Percentiles rank a stretch among this genome's conserved stretches.
Evolutionary conservation across 176 grass and related monocot species (phyloP).

Genomic region (Hyparrhenia diplandra): DNA sequence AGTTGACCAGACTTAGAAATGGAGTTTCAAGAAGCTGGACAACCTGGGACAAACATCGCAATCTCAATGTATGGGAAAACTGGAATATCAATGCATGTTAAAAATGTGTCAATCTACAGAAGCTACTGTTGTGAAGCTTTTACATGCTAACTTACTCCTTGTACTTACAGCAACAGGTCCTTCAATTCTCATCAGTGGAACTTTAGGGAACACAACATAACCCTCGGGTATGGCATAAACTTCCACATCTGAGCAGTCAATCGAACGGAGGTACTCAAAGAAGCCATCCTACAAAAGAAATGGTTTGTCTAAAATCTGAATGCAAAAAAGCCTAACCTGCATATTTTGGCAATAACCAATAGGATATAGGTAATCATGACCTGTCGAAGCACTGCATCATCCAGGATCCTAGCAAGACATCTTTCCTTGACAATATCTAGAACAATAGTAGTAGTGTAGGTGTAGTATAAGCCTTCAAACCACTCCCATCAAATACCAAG

Average conservation of each 20-base stretch:
- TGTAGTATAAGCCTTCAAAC: no score
- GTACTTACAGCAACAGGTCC: slow-evolving; percentile 88
- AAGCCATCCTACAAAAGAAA: slow-evolving; percentile 65
- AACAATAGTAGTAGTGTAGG: no score
- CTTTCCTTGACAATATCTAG: no score
- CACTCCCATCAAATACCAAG: no score
- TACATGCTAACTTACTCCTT: slow-evolving; percentile 18
- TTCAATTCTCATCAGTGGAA: slow-evolving; percentile 86
- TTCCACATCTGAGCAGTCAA: slow-evolving; percentile 88
- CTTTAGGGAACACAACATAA: slow-evolving; percentile 92
- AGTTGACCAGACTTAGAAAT: slow-evolving; percentile 89
- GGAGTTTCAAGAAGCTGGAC: slow-evolving; percentile 95
- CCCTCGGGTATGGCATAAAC: slow-evolving; percentile 90
- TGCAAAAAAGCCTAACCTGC: no score
- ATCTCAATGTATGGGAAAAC: not conserved
- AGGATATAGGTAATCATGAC: no score
- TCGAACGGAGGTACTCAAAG: slow-evolving; percentile 76
- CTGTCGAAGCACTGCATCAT: no score
- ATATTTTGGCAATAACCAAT: no score
- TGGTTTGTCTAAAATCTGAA: no score
- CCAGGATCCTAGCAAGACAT: no score
- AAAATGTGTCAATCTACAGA: not conserved
- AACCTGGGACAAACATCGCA: slow-evolving; percentile 40
- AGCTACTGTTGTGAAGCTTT: not conserved
- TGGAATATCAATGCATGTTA: not conserved